Percentiles rank a stretch among this genome's conserved stretches.
Conservation (phyloP, 768 basidiomycete species). For the Lactifluus pinguis region DNA sequence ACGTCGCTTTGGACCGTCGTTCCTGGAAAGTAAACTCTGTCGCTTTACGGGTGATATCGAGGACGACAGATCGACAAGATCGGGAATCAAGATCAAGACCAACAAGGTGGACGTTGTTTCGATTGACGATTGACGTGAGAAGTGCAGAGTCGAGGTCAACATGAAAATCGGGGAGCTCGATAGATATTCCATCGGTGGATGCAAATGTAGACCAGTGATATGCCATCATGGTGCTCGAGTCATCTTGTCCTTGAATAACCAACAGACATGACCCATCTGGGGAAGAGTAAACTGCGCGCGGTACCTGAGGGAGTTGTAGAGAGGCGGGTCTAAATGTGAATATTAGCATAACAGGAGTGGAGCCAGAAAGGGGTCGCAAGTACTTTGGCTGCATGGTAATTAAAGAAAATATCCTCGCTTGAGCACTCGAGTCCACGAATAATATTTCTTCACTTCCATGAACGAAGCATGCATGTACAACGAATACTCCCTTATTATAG, state of each 20-base stretch:
- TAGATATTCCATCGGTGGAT: constrained; percentile 34
- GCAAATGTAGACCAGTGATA: constrained; percentile 55
- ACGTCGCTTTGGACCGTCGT: constrained; percentile 25
- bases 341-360: background rate
- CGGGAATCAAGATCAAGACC: constrained; percentile 29
- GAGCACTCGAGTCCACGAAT: constrained; percentile 36
- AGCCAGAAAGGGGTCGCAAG: too few relatives aligned
- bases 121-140: constrained; percentile 39
- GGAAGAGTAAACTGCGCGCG: constrained; percentile 34
- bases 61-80: constrained; percentile 34
- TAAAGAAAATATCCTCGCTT: constrained; percentile 44
- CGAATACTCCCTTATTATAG: constrained; percentile 27
- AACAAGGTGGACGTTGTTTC: constrained; percentile 36
- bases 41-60: constrained; percentile 45
- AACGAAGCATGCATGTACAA: constrained; percentile 37
- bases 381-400: constrained; percentile 48
- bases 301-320: constrained; percentile 31
- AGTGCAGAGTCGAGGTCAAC: constrained; percentile 20
- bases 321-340: constrained; percentile 34
- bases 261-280: constrained; percentile 51
- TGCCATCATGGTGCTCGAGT: constrained; percentile 24
- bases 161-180: constrained; percentile 27
- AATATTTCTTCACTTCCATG: constrained; percentile 45
- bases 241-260: constrained; percentile 22
- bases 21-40: constrained; percentile 51